Conservation (phyloP, 1,139 yeast species). For the Kodamaea derodonti region DNA sequence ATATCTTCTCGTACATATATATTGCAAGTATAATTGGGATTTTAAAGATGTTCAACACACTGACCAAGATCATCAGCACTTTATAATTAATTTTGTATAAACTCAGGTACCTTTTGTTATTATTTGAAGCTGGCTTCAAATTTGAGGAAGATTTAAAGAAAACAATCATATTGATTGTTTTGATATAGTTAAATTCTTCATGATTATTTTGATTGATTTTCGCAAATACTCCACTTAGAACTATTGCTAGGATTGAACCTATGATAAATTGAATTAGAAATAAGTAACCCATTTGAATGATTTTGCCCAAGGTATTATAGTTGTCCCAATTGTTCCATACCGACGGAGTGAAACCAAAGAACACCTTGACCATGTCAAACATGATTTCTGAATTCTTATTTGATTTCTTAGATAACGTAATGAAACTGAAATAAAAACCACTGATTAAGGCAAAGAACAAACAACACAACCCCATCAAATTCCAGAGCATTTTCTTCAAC, state of each 20-base stretch:
- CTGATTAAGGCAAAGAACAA: conserved; percentile 50
- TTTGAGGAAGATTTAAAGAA: conserved; percentile 21
- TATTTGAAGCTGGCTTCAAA: conserved; percentile 6
- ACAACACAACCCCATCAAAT: conserved; percentile 49
- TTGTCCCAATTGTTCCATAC: conserved; percentile 60
- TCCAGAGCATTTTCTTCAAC: conserved; percentile 52
- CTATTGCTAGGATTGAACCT: conserved; percentile 57
- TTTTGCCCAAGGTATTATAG: conserved; percentile 48
- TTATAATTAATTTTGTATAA: conserved; percentile 4
- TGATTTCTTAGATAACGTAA: conserved; percentile 47
- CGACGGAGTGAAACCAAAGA: conserved; percentile 62
- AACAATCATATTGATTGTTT: conserved; percentile 36
- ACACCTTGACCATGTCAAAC: conserved; percentile 51
- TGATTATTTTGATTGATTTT: conserved; percentile 34
- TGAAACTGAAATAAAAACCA: conserved; percentile 57
- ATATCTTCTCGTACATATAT: conserved; percentile 28
- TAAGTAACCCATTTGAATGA: conserved; percentile 49
- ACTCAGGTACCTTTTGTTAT: conserved; percentile 6
- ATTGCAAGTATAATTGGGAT: conserved; percentile 34
- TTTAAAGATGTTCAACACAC: conserved; percentile 23
- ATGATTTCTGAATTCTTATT: conserved; percentile 45
- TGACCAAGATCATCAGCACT: conserved; percentile 3
- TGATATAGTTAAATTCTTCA: conserved; percentile 42
- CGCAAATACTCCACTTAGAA: conserved; percentile 45
- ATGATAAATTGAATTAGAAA: conserved; percentile 57